Conservation (phyloP, 208 protist genomes). For the Leishmania martiniquensis region DNA sequence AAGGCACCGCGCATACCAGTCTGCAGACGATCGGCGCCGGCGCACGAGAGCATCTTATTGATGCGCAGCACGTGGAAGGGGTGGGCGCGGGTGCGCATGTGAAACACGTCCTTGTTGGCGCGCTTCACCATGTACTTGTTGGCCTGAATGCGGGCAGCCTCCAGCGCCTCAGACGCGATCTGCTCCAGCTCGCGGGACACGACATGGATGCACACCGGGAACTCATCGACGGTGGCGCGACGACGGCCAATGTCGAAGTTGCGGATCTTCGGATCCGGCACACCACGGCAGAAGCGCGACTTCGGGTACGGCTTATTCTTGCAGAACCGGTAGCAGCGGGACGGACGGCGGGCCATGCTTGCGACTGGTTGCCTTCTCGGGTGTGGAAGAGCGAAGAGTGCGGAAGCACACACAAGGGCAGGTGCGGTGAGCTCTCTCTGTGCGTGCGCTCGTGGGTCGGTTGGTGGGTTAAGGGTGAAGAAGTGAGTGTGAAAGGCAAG, state of each 20-base stretch:
- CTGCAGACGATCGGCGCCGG: slow-evolving; percentile 99
- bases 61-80: slow-evolving; percentile 99
- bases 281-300: slow-evolving; percentile 98
- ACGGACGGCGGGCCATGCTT: slow-evolving; percentile 76
- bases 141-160: slow-evolving; percentile 98
- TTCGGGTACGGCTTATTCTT: slow-evolving; percentile 88
- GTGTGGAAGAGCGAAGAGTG: too few relatives aligned
- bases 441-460: background rate
- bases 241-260: slow-evolving; percentile 99
- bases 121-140: slow-evolving; percentile 99
- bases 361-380: too few relatives aligned
- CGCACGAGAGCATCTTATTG: slow-evolving; percentile 99
- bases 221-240: slow-evolving; percentile 95
- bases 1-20: slow-evolving; percentile 78
- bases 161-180: slow-evolving; percentile 98
- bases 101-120: slow-evolving; percentile 98
- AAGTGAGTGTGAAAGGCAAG: background rate
- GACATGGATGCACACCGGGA: slow-evolving; percentile 98
- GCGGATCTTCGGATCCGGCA: slow-evolving; percentile 98
- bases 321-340: slow-evolving; percentile 79
- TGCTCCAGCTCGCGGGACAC: slow-evolving; percentile 99
- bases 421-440: slow-evolving; percentile 56
- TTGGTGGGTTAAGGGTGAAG: background rate
- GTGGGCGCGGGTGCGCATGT: slow-evolving; percentile 99
- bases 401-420: slow-evolving; percentile 61